These are phyloP conservation scores for Argentina anserina DNA, from an alignment of 306 rosid species.

Conservation along the genomic window DNA sequence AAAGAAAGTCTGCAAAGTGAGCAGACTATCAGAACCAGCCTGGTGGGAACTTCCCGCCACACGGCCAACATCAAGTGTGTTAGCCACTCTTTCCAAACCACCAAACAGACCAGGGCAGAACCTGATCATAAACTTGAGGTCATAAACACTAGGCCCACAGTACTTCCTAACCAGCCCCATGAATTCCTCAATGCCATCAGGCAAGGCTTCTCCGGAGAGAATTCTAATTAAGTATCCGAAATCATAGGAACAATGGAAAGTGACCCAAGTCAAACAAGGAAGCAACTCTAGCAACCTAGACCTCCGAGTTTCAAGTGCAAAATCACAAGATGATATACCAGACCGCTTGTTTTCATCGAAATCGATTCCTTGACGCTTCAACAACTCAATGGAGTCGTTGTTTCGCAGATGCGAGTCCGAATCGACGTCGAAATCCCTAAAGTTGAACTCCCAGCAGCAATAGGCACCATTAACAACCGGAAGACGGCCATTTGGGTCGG, in stretches of 20 bases:
- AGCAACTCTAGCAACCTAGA: no score
- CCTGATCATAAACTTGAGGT: not conserved
- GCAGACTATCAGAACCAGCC: conserved; percentile 1
- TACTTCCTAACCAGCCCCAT: not conserved
- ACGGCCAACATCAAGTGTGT: not conserved
- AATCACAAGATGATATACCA: not conserved
- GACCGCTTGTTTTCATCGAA: not conserved
- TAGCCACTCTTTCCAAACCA: conserved; percentile 4
- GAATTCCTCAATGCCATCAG: not conserved
- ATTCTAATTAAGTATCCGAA: not conserved
- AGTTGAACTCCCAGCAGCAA: conserved; percentile 9
- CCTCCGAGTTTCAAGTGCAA: no score
- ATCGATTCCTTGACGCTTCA: conserved; percentile 1
- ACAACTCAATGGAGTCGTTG: not conserved
- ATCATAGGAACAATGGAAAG: not conserved
- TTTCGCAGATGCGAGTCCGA: not conserved
- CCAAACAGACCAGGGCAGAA: not conserved
- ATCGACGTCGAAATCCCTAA: not conserved
- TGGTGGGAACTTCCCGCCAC: conserved; percentile 3
- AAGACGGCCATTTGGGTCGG: no score
- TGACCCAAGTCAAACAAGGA: no score
- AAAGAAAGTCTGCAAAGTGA: not conserved
- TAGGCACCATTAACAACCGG: no score
- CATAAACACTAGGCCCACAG: not conserved
- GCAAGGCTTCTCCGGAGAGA: not conserved